Evolutionary conservation across 2,329 filamentous ascomycete genomes (phyloP).

Genomic region (Cercospora nicotianae): DNA sequence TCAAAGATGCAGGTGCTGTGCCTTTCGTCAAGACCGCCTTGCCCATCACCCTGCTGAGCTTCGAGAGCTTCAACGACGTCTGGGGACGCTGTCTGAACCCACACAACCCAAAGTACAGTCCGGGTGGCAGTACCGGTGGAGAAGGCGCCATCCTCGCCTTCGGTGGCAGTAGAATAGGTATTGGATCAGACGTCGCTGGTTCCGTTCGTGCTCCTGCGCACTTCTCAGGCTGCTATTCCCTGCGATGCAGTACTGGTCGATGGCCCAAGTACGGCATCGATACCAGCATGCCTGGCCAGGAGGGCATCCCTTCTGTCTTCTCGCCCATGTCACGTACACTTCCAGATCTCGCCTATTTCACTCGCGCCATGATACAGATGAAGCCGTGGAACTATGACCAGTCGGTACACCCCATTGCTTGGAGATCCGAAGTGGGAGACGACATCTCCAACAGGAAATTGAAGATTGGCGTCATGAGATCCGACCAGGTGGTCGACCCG

Average conservation of each 20-base stretch:
- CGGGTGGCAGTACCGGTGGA: slow-evolving; percentile 84
- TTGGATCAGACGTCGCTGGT: slow-evolving; percentile 88
- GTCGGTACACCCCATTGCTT: slow-evolving; percentile 79
- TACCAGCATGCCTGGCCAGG: slow-evolving; percentile 90
- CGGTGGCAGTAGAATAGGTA: slow-evolving; percentile 78
- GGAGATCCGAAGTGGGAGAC: slow-evolving; percentile 66
- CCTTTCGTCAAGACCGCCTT: slow-evolving; percentile 93
- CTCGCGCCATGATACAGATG: slow-evolving; percentile 73
- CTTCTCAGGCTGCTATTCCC: slow-evolving; percentile 83
- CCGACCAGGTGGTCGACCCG: slow-evolving; percentile 74
- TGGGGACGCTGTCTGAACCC: slow-evolving; percentile 85
- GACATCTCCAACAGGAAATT: slow-evolving; percentile 63
- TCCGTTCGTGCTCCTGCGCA: slow-evolving; percentile 85
- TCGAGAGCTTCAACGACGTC: slow-evolving; percentile 75
- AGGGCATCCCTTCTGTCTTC: slow-evolving; percentile 84
- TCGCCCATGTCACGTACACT: slow-evolving; percentile 89
- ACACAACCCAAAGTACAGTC: slow-evolving; percentile 78
- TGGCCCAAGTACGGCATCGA: slow-evolving; percentile 84
- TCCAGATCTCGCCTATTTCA: slow-evolving; percentile 81
- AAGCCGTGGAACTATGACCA: slow-evolving; percentile 88
- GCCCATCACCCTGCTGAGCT: slow-evolving; percentile 81
- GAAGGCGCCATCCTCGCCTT: slow-evolving; percentile 80
- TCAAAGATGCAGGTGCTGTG: slow-evolving; percentile 84
- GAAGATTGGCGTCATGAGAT: slow-evolving; percentile 73
- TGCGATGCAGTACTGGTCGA: slow-evolving; percentile 82